Evolutionary conservation across 768 basidiomycete genomes (phyloP), one percentile per base, ranked within the genome.

Genomic region (Lentinula aciculospora): DNA sequence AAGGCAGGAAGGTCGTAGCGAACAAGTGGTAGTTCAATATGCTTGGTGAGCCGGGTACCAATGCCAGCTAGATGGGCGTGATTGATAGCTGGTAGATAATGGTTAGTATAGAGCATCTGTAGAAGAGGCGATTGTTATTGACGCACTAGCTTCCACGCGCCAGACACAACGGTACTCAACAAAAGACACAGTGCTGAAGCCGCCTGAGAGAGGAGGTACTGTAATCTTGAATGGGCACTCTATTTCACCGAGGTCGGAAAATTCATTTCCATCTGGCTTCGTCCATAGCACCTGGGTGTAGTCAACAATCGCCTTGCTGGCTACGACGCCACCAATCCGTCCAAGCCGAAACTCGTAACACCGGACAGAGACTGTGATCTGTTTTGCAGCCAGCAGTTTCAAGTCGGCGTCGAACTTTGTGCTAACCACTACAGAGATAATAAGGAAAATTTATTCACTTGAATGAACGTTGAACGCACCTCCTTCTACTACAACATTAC

Each of bases 121-220:
- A 10, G 29, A 56, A 45, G 46, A 56, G 12, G 63, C 23, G 51
- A 25, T 39, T 59, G 6, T 21, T 42, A 39, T 47, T 54, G 13
- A 77, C 84, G 61, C 62, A 85, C 90, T 80, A 61, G 91, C 91
- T 74, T 94, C 92, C 57, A 94, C 76, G 54, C 89, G 79, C 92
- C 92, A 94, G 66, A 81, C 81, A 66, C 88, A 84, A 44, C 86
- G 79, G 69, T 91, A 94, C 64, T 86, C 87, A 63, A 87, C 87
- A 64, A 85, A 90, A 59, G 83, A 77, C 13, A 85, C 80, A 48
- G 86, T 84, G 68, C 85, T 87, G 64, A 83, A 85, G 39, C 88
- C 88, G 15, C 77, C 70, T 51, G 81, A 77, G 60, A 79, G 76
- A 57, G 79, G 67, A 27, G 92, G 92, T 27, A 94, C 60, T 46